These are phyloP conservation scores for Cymbopogon citratus DNA, from an alignment of 176 grass and related monocot genomes.

Conservation along the genomic window DNA sequence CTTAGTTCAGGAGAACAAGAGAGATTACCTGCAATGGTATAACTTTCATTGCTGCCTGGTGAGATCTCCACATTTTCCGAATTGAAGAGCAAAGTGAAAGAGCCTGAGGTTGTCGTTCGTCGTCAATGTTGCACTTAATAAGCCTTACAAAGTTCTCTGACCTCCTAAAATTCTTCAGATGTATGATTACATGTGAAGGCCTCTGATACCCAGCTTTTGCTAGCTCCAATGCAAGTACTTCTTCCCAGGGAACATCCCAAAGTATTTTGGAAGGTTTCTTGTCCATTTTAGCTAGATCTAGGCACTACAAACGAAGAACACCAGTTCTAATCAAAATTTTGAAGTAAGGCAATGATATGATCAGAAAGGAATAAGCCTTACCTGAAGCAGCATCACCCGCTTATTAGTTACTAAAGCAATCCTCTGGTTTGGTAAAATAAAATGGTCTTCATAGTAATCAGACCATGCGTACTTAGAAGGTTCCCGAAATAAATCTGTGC, in stretches of 20 bases:
- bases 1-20: not conserved
- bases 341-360: constrained; percentile 9
- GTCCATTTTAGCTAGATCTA: constrained; percentile 88
- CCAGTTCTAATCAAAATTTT: not conserved
- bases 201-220: constrained; percentile 77
- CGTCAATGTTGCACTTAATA: constrained; percentile 63
- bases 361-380: constrained; percentile 29
- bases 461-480: constrained; percentile 99
- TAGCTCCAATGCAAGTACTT: constrained; percentile 83
- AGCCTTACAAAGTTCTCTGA: constrained; percentile 79
- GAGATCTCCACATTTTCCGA: constrained; percentile 84
- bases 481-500: constrained; percentile 95
- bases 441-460: constrained; percentile 95
- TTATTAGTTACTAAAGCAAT: constrained; percentile 82
- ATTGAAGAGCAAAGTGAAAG: constrained; percentile 71
- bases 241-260: constrained; percentile 92
- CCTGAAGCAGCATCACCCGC: constrained; percentile 91
- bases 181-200: constrained; percentile 87
- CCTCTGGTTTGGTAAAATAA: constrained; percentile 67
- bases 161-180: constrained; percentile 86
- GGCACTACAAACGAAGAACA: constrained; percentile 41
- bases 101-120: constrained; percentile 63
- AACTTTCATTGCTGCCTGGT: constrained; percentile 60
- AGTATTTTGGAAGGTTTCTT: constrained; percentile 90
- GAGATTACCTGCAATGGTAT: constrained; percentile 63